These are phyloP conservation scores for Mycena galopus DNA, from an alignment of 768 basidiomycete genomes.

Conservation along the genomic window DNA sequence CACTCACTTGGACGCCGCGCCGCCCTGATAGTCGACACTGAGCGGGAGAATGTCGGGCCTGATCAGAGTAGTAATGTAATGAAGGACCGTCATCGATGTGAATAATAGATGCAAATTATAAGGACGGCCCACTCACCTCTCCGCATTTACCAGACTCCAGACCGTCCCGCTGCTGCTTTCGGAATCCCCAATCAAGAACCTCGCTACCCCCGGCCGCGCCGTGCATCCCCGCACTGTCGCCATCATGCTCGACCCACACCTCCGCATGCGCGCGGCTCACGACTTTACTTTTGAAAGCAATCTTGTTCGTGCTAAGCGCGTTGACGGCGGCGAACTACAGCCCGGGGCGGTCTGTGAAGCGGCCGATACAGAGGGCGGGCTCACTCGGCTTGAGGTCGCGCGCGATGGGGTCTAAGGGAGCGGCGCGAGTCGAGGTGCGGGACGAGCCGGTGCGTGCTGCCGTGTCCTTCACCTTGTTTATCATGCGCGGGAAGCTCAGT, in stretches of 20 bases:
- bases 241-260: constrained; percentile 87
- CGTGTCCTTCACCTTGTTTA: no score
- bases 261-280: constrained; percentile 96
- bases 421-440: constrained; percentile 91
- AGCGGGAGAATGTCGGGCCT: constrained; percentile 94
- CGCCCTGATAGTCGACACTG: constrained; percentile 98
- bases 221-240: no score
- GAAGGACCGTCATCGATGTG: constrained; percentile 94
- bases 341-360: constrained; percentile 91
- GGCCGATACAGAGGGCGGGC: constrained; percentile 85
- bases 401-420: constrained; percentile 92
- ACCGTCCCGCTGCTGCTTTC: constrained; percentile 94
- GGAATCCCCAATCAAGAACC: constrained; percentile 92
- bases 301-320: constrained; percentile 81
- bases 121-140: constrained; percentile 66
- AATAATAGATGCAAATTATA: constrained; percentile 60
- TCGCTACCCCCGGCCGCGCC: constrained; percentile 50
- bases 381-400: constrained; percentile 84
- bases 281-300: constrained; percentile 96
- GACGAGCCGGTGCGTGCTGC: no score
- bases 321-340: constrained; percentile 74
- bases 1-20: no score
- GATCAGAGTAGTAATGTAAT: no score
- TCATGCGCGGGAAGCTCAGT: no score
- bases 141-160: constrained; percentile 84